Evolutionary conservation across 2,329 filamentous ascomycete genomes (phyloP), one percentile per base, ranked within the genome.

Genomic region (Mycosphaerella sp.): DNA sequence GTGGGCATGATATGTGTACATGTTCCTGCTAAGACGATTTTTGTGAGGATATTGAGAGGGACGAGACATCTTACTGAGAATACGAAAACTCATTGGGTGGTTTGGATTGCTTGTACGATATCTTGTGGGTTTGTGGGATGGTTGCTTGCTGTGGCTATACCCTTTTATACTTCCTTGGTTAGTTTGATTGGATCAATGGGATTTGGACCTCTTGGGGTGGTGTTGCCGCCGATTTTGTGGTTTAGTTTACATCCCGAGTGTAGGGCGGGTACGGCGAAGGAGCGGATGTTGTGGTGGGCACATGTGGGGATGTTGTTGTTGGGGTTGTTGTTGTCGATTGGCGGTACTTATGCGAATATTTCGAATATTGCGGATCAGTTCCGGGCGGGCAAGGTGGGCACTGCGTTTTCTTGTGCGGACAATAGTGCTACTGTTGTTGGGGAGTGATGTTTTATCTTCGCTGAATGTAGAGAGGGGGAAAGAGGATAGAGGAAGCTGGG

Each of bases 301-400:
- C 53, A 52, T 41, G 36, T 49, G 18, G 44, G 25, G 7, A 52
- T 55, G 36, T 17, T 55, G 6, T 28, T 71, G 0, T 52, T 77
- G 12, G 73, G 73, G 0, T 14, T 71, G 1, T 77, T 77, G 50
- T 59, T 77, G 44, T 64, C 70, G 3, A 66, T 75, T 36, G 74
- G 71, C 0, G 75, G 73, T 0, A 76, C 74, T 17, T 74, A 58
- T 43, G 50, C 50, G 6, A 56, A 51, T 39, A 48, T 58, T 6
- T 43, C 49, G 32, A 52, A 49, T n/a, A 58, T 56, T 44, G 42
- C 49, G 21, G 45, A 55, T 42, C 53, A 53, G 44, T 54, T 54
- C 30, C 30, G 43, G 16, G 56, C 43, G 13, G 56, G 56, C 3
- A 42, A 49, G n/a, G 49, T 53, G 12, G 48, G 47, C 6, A 46